Evolutionary conservation across 805 yeast species (phyloP), one percentile per base, ranked within the genome.

Genomic region (Myxozyma neglecta): DNA sequence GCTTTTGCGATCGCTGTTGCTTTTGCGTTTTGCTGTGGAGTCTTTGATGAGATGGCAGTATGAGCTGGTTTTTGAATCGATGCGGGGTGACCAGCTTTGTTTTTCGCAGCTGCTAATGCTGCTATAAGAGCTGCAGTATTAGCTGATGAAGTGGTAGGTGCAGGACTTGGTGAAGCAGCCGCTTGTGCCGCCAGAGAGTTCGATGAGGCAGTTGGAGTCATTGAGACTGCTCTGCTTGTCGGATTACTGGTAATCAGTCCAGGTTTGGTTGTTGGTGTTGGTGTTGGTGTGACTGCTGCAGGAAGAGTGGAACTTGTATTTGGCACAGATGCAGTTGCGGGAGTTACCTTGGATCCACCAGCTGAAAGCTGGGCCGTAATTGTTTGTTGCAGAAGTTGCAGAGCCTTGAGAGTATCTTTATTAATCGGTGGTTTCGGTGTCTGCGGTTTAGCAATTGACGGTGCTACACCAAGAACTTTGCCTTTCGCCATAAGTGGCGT

Each of bases 361-460:
- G 88, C 89, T 70, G 89, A 89, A 37, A 96, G 88, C 60, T 92
- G 81, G 13, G 85, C 82, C 69, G 90, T 87, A 29, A 93, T 78
- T 71, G 92, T 97, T 69, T 90, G 91, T 75, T 93, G 97, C 59
- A 93, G 76, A 69, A 90, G 88, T 1, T 89, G 84, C 71, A 93
- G 79, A 6, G 97, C 87, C 69, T 88, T 83, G 77, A 85, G 81
- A 1, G 90, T 85, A 67, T 85, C 88, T 48, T 79, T 82, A 58
- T 59, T 65, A 20, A 66, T 57, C 35, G 61, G 49, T 13, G 61
- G 59, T 16, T 50, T 55, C 6, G 61, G 46, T 11, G 64, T 29
- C 45, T 58, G 59, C 6, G 63, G 60, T 51, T 64, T 60, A 29
- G 52, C 13, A 48, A 60, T 58, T 29, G 66, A 56, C 20, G 66